Evolutionary conservation across 148 eudicot genomes (phyloP).

Genomic region (Rhododendron henanense): DNA sequence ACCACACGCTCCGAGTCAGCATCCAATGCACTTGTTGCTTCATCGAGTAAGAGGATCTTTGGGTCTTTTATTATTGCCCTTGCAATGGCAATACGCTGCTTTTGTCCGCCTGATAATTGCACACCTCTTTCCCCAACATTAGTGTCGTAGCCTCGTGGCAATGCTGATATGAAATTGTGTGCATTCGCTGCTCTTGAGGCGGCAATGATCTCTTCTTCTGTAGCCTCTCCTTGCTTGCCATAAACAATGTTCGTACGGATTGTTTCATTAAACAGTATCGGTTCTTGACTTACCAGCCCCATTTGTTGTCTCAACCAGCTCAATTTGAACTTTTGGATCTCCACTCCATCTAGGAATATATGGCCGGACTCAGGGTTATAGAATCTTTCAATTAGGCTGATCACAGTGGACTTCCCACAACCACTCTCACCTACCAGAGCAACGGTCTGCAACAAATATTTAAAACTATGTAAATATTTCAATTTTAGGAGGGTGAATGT

Average conservation of each 20-base stretch:
- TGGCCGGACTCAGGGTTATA: conserved; percentile 62
- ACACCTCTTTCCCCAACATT: conserved; percentile 76
- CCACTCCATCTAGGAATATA: conserved; percentile 51
- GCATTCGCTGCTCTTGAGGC: conserved; percentile 76
- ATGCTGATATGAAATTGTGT: conserved; percentile 61
- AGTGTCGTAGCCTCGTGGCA: conserved; percentile 76
- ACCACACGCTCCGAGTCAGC: conserved; percentile 69
- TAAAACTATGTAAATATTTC: not conserved
- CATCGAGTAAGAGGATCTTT: conserved; percentile 68
- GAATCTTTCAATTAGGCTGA: conserved; percentile 71
- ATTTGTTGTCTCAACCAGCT: conserved; percentile 85
- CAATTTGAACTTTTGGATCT: conserved; percentile 47
- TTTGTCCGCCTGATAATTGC: conserved; percentile 82
- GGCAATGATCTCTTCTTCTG: conserved; percentile 55
- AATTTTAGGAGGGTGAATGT: not conserved
- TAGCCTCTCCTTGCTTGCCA: conserved; percentile 52
- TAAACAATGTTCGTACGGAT: conserved; percentile 70
- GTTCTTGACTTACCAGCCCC: conserved; percentile 88
- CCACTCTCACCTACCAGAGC: conserved; percentile 82
- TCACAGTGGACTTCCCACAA: conserved; percentile 73
- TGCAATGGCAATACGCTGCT: conserved; percentile 75
- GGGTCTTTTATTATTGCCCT: conserved; percentile 74
- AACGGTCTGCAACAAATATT: conserved; percentile 26
- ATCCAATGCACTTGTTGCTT: conserved; percentile 87
- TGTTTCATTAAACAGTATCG: conserved; percentile 70